Conservation (phyloP, 2,329 filamentous ascomycete species). For the Phoma herbarum region DNA sequence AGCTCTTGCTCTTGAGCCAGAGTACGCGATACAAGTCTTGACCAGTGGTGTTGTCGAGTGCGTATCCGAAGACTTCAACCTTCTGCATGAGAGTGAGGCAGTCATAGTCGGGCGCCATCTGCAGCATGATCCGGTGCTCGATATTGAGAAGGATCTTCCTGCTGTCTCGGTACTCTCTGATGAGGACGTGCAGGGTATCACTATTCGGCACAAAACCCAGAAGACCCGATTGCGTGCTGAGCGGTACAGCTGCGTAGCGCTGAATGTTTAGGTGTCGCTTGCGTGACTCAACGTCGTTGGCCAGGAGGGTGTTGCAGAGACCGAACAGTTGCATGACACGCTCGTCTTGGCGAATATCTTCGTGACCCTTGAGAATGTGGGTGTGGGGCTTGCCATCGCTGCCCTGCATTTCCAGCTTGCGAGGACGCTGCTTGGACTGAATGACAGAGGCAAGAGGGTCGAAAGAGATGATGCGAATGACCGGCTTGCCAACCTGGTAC, state of each 20-base stretch:
- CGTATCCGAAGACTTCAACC: slow-evolving; percentile 99
- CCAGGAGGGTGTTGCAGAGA: slow-evolving; percentile 92
- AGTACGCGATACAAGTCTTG: slow-evolving; percentile 97
- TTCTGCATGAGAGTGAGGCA: slow-evolving; percentile 99
- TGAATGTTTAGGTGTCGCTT: slow-evolving; percentile 98
- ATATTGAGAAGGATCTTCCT: slow-evolving; percentile 98
- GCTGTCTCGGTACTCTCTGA: slow-evolving; percentile 96
- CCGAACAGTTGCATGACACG: slow-evolving; percentile 99
- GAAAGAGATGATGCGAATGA: slow-evolving; percentile 88
- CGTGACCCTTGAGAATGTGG: slow-evolving; percentile 96
- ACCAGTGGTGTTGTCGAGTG: slow-evolving; percentile 97
- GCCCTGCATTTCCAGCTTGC: slow-evolving; percentile 86
- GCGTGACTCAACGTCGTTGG: slow-evolving; percentile 93
- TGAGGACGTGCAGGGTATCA: slow-evolving; percentile 95
- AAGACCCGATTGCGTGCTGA: slow-evolving; percentile 95
- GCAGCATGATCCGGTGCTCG: slow-evolving; percentile 98
- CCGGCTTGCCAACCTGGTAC: slow-evolving; percentile 79
- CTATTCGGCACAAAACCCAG: slow-evolving; percentile 97
- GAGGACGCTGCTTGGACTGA: slow-evolving; percentile 93
- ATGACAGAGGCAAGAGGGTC: slow-evolving; percentile 91
- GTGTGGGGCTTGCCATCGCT: slow-evolving; percentile 89
- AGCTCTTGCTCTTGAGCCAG: slow-evolving; percentile 98
- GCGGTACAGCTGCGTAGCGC: slow-evolving; percentile 92
- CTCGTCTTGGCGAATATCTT: slow-evolving; percentile 98
- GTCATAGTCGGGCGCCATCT: slow-evolving; percentile 99